These are phyloP conservation scores for Oemleria cerasiformis DNA, from an alignment of 306 rosid species.

Conservation along the genomic window DNA sequence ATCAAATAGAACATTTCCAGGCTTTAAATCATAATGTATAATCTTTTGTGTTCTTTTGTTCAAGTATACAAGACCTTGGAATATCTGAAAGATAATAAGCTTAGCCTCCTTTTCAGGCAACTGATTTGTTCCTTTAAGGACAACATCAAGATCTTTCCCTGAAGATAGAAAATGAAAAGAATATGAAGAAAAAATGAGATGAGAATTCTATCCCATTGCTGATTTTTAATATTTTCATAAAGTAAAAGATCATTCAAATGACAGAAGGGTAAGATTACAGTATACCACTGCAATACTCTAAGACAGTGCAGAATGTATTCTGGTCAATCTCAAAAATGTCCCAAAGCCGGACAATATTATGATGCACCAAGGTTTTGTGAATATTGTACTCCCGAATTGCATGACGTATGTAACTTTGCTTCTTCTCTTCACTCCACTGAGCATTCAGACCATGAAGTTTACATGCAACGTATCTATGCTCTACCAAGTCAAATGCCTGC, in stretches of 20 bases:
- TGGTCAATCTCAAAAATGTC: constrained; percentile 98
- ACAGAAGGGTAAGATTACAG: constrained; percentile 16
- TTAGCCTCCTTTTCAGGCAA: constrained; percentile 95
- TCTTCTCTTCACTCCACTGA: constrained; percentile 99
- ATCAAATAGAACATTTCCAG: constrained; percentile 96
- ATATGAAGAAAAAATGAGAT: constrained; percentile 2
- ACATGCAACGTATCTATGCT: constrained; percentile 98
- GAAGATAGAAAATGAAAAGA: constrained; percentile 11
- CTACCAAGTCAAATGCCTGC: constrained; percentile 99
- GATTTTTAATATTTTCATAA: neutral
- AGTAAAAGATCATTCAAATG: constrained; percentile 20
- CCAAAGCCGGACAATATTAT: constrained; percentile 96
- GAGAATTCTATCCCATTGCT: neutral
- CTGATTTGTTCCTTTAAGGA: constrained; percentile 85
- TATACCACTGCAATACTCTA: constrained; percentile 94
- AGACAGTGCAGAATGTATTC: constrained; percentile 92
- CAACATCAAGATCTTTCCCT: constrained; percentile 99
- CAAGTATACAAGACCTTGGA: constrained; percentile 90
- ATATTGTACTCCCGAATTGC: constrained; percentile 97
- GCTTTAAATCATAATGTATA: constrained; percentile 96
- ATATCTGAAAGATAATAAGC: constrained; percentile 85
- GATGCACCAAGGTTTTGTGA: constrained; percentile 95
- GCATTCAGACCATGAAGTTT: constrained; percentile 98
- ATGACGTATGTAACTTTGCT: constrained; percentile 96
- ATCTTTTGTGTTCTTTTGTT: constrained; percentile 90